Evolutionary conservation across 257 asterid genomes (phyloP).

Genomic region (Rauvolfia tetraphylla): DNA sequence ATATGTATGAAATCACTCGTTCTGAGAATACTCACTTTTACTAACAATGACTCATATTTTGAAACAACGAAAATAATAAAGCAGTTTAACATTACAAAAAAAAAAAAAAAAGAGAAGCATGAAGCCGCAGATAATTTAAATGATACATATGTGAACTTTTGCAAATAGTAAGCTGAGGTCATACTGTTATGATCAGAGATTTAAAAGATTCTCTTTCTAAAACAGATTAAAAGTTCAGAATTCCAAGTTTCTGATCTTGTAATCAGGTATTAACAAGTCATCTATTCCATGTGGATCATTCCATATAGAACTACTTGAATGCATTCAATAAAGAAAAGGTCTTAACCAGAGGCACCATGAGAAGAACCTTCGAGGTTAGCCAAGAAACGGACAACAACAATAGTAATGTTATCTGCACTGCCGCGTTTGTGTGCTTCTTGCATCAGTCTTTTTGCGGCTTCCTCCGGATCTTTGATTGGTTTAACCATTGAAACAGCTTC

Average conservation of each 20-base stretch:
- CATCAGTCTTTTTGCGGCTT: slow-evolving; percentile 81
- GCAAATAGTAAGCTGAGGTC: background rate
- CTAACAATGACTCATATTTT: no score
- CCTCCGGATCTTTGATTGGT: slow-evolving; percentile 84
- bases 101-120: no score
- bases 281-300: slow-evolving; percentile 9
- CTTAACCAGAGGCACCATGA: slow-evolving; percentile 34
- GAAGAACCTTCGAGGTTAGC: slow-evolving; percentile 47
- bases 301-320: background rate
- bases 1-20: no score
- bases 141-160: background rate
- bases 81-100: no score
- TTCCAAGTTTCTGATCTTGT: background rate
- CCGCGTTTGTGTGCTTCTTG: slow-evolving; percentile 92
- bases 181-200: background rate
- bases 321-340: background rate
- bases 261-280: background rate
- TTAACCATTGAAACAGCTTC: slow-evolving; percentile 87
- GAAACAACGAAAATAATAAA: no score
- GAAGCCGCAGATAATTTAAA: background rate
- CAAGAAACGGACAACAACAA: slow-evolving; percentile 75
- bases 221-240: slow-evolving; percentile 3
- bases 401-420: slow-evolving; percentile 85
- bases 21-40: no score
- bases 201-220: background rate